Base-by-base conservation (phyloP, 306 rosid genomes). In the Quercus berberidifolia region DNA sequence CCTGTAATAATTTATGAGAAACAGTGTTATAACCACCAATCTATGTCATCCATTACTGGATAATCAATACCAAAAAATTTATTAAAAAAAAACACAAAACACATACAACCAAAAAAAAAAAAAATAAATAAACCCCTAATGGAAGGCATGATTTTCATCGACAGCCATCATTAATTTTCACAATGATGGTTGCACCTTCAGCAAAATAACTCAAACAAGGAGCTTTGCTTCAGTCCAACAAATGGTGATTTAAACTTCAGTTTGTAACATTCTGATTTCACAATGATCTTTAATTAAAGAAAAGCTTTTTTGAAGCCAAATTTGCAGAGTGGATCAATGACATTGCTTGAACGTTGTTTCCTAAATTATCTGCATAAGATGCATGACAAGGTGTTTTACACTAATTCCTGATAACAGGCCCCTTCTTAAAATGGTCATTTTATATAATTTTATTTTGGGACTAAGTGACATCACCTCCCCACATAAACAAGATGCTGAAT, bases 1-100 rank as follows among this genome's bases (percentile, higher is more conserved):
- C 92, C 98, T 90, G 83, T 65, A 71, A 79, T 30, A 49, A 49
- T 35, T 63, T 17, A 72, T 6, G 57, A 52, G 49, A 71, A 55
- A 19, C 17, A 68, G 28, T 5, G 55, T 23, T 46, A 35, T n/a
- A 5, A 0, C 72, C 72, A 19, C 72, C 72, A 33, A 68, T 19
- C 52, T 19, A 15, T 28, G 72, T 35, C 12, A 19, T 35, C 72
- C 72, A 35, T 35, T 19, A 19, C 71, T 3, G 25, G 23, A 19
- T 9, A 68, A 68, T 33, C 15, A 33, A 33, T 1, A 68, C 51
- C 35, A 33, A 28, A 49, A 38, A 64, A 0, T 4, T 25, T n/a
- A n/a, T n/a, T n/a, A 21, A 21, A 21, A 21, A 21, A 63, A 31
- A 30, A 67, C 1, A 65, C 1, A 33, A 58, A 0, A 46, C 4